These are phyloP conservation scores for Calonectria hawksworthii DNA, from an alignment of 2,329 filamentous ascomycete genomes.

Conservation along the genomic window DNA sequence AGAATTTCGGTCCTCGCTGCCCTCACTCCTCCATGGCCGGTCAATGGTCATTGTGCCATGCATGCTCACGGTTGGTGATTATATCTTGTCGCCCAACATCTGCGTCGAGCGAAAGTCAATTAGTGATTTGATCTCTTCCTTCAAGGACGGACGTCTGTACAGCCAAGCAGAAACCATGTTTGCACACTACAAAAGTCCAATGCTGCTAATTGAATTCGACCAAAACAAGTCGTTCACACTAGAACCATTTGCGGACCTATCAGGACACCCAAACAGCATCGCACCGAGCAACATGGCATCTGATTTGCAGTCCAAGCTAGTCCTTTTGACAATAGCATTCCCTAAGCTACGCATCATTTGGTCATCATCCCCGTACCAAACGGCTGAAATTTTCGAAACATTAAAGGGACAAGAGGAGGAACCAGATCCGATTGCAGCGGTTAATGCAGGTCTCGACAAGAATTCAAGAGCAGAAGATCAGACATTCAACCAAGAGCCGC, in stretches of 20 bases:
- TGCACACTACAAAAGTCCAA: conserved; percentile 87
- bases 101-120: conserved; percentile 96
- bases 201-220: conserved; percentile 98
- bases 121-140: conserved; percentile 90
- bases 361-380: conserved; percentile 94
- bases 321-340: conserved; percentile 92
- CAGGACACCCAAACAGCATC: conserved; percentile 73
- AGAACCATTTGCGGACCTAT: conserved; percentile 80
- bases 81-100: conserved; percentile 90
- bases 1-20: conserved; percentile 93
- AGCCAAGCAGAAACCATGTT: conserved; percentile 96
- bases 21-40: conserved; percentile 90
- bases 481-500: conserved; percentile 85
- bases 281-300: conserved; percentile 70
- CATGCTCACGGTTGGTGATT: conserved; percentile 96
- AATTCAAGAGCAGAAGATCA: conserved; percentile 73
- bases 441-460: conserved; percentile 79
- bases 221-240: conserved; percentile 97
- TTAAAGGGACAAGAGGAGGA: conserved; percentile 92
- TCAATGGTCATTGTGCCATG: conserved; percentile 92
- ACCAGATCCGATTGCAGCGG: conserved; percentile 90
- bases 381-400: conserved; percentile 95
- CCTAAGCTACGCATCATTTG: conserved; percentile 92
- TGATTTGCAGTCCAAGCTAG: conserved; percentile 92
- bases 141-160: conserved; percentile 92